Evolutionary conservation across 2,329 filamentous ascomycete species (phyloP).

Genomic region (Sclerotinia borealis): DNA sequence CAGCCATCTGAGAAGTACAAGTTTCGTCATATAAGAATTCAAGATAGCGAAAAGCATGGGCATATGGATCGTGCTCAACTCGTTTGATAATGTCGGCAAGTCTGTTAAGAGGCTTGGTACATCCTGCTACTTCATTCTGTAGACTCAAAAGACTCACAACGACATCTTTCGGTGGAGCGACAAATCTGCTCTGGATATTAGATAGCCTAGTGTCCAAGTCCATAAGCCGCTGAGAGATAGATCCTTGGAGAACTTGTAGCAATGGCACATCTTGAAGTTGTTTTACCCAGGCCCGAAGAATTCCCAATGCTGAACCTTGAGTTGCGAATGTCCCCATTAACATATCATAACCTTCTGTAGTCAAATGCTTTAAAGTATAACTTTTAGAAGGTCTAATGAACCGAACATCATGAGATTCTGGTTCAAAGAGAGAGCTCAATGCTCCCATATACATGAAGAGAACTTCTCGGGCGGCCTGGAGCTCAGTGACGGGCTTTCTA

Average conservation of each 20-base stretch:
- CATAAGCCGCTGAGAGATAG: constrained; percentile 39
- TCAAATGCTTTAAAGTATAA: constrained; percentile 35
- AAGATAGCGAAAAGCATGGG: constrained; percentile 60
- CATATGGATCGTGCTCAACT: constrained; percentile 39
- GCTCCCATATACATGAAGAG: constrained; percentile 82
- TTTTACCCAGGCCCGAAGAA: constrained; percentile 43
- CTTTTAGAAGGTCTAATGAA: constrained; percentile 26
- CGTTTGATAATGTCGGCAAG: constrained; percentile 58
- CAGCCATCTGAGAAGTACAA: constrained; percentile 62
- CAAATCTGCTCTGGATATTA: constrained; percentile 52
- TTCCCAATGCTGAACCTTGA: constrained; percentile 42
- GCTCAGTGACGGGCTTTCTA: constrained; percentile 43
- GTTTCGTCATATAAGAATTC: constrained; percentile 71
- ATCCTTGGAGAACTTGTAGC: constrained; percentile 29
- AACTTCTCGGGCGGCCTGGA: constrained; percentile 68
- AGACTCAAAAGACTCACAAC: constrained; percentile 63
- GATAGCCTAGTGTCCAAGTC: constrained; percentile 55
- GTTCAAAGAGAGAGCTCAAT: constrained; percentile 62
- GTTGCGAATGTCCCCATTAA: constrained; percentile 40
- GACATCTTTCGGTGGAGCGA: constrained; percentile 46
- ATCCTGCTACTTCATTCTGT: constrained; percentile 48
- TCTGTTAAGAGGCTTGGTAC: constrained; percentile 49
- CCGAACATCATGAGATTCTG: constrained; percentile 35
- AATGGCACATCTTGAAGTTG: constrained; percentile 28
- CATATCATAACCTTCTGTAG: constrained; percentile 29